phyloP scores from a whole-genome alignment of 2,329 filamentous ascomycete species.

The Paecilomyces fulvus region DNA sequence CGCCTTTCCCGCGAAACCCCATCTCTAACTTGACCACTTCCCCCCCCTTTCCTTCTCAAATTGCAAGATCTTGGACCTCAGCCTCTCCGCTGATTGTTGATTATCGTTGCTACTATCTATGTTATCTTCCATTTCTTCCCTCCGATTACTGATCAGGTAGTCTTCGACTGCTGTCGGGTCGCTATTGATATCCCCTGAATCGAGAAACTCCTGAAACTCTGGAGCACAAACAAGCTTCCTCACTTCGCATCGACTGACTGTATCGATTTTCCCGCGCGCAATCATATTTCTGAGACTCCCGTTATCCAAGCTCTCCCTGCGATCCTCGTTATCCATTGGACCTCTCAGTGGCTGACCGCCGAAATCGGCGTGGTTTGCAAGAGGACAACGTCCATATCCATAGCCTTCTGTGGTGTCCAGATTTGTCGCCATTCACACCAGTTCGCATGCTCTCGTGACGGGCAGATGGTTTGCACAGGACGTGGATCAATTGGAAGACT shows the following conservation, averaged over 20 bases:
- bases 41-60: constrained; percentile 15
- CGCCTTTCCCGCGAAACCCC: not conserved
- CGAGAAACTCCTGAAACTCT: not conserved
- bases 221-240: not conserved
- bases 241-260: not conserved
- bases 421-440: not conserved
- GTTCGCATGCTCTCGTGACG: not conserved
- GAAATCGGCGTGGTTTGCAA: not conserved
- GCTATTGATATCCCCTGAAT: not conserved
- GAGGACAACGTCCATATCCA: not conserved
- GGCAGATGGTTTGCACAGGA: not conserved
- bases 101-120: not conserved
- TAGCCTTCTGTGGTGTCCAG: not conserved
- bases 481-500: not conserved
- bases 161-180: not conserved
- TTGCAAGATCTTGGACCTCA: constrained; percentile 7
- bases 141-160: not conserved
- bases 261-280: not conserved
- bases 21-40: not conserved
- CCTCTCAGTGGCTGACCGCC: not conserved
- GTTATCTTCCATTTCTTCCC: not conserved
- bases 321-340: not conserved
- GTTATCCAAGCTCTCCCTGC: not conserved
- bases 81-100: not conserved
- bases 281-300: not conserved